Base-by-base conservation (phyloP, 768 basidiomycete genomes). In the Phylloporus sp. region DNA sequence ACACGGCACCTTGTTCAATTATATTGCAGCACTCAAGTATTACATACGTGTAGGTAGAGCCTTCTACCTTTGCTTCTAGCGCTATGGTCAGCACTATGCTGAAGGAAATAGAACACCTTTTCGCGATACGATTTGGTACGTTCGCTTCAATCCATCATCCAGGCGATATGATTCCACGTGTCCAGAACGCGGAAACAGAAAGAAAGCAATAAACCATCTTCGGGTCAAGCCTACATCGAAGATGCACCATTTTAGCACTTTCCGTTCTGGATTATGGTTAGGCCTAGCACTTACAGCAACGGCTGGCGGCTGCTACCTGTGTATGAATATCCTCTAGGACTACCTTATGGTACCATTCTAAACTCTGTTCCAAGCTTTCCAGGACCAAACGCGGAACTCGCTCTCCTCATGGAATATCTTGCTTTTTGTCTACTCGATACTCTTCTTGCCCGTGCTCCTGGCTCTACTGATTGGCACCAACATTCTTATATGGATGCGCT, bases 381-480 rank as follows among this genome's bases (percentile, higher is more conserved):
- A 81, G 52, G 59, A 71, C 5, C 67, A 77, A 23, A 82, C 79
- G 12, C 76, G 80, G 16, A 65, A 63, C 15, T 68, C 59, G 0
- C 79, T 95, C 15, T 84, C 83, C 1, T 81, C 78, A 10, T 92
- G 87, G 86, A 77, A 79, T 47, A 82, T 78, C 2, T 70, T 98
- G 10, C 71, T 98, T 36, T 85, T 82, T 57, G 72, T 95, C 18
- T 99, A 97, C 63, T 85, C 80, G 0, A 76, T 85, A 5, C 68
- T 95, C 23, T 68, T 83, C 39, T 66, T 97, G 4, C 93, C 94
- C 0, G 74, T 85, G 6, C 55, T 95, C 3, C 88, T 97, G 61
- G 74, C 82, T 2, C 54, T 91, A 28, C 71, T 97, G 1, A 80
- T 98, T 48, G 88, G 91, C 23, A 51, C 88, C n/a, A 97, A 99